Evolutionary conservation across 1,284 basidiomycete species (phyloP).

Genomic region (Caloboletus firmus): DNA sequence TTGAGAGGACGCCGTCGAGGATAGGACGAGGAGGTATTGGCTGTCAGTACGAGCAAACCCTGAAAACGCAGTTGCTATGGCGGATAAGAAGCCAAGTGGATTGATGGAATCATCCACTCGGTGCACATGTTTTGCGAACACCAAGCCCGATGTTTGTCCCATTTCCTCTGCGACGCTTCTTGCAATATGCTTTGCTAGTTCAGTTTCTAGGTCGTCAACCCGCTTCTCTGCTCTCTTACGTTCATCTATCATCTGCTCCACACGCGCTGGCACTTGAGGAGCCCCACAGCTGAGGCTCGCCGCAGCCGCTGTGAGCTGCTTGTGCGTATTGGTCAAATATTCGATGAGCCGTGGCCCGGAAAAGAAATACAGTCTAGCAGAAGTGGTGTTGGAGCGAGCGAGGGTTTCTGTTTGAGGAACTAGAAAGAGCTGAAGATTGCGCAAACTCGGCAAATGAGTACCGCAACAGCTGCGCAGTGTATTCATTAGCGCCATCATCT

Average conservation of each 20-base stretch:
- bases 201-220: constrained; percentile 62
- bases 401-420: constrained; percentile 64
- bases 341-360: constrained; percentile 73
- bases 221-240: constrained; percentile 62
- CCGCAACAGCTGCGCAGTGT: constrained; percentile 70
- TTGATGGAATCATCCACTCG: constrained; percentile 62
- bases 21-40: constrained; percentile 55
- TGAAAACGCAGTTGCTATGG: constrained; percentile 53
- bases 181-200: constrained; percentile 64
- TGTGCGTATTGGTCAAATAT: constrained; percentile 58
- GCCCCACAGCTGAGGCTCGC: constrained; percentile 65
- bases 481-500: not conserved
- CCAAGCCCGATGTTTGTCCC: constrained; percentile 18
- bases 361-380: constrained; percentile 77
- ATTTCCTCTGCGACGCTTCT: constrained; percentile 43
- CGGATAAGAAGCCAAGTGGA: constrained; percentile 59
- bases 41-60: constrained; percentile 33
- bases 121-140: constrained; percentile 51
- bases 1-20: constrained; percentile 61
- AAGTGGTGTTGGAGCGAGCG: constrained; percentile 56
- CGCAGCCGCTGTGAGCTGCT: constrained; percentile 54
- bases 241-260: constrained; percentile 67
- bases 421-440: constrained; percentile 71
- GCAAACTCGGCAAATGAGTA: constrained; percentile 74
- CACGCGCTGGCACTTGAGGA: constrained; percentile 63